phyloP scores from a whole-genome alignment of 306 rosid genomes.

The Pterocarpus macrocarpus region DNA sequence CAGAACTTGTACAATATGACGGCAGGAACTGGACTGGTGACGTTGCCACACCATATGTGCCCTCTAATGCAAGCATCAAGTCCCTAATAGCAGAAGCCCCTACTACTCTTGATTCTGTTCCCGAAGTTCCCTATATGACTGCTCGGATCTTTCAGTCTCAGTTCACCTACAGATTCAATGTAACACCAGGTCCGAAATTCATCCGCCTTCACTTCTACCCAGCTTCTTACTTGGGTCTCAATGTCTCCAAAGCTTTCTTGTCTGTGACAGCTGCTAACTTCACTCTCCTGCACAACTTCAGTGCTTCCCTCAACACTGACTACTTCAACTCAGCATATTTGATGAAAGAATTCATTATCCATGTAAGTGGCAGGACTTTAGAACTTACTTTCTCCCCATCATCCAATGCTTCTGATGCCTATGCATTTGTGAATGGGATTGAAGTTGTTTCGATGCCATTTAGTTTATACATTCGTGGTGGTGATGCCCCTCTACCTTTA shows the following conservation, averaged over 20 bases:
- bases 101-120: constrained; percentile 6
- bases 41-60: constrained; percentile 36
- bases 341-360: constrained; percentile 51
- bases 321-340: constrained; percentile 43
- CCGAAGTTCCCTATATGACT: constrained; percentile 49
- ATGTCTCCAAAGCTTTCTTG: constrained; percentile 43
- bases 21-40: constrained; percentile 54
- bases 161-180: constrained; percentile 52
- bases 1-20: constrained; percentile 32
- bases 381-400: constrained; percentile 54
- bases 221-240: constrained; percentile 38
- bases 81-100: constrained; percentile 38
- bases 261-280: constrained; percentile 48
- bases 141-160: constrained; percentile 51
- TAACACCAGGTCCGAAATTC: constrained; percentile 57
- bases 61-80: constrained; percentile 33
- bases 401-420: constrained; percentile 47
- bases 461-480: constrained; percentile 46
- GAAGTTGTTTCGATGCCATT: constrained; percentile 59
- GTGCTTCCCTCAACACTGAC: constrained; percentile 54
- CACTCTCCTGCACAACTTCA: constrained; percentile 57
- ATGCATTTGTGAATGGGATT: constrained; percentile 59
- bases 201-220: constrained; percentile 58
- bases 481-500: constrained; percentile 37
- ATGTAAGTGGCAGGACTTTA: constrained; percentile 41